Conservation (phyloP, 2,329 filamentous ascomycete species). For the Rosellinia necatrix region DNA sequence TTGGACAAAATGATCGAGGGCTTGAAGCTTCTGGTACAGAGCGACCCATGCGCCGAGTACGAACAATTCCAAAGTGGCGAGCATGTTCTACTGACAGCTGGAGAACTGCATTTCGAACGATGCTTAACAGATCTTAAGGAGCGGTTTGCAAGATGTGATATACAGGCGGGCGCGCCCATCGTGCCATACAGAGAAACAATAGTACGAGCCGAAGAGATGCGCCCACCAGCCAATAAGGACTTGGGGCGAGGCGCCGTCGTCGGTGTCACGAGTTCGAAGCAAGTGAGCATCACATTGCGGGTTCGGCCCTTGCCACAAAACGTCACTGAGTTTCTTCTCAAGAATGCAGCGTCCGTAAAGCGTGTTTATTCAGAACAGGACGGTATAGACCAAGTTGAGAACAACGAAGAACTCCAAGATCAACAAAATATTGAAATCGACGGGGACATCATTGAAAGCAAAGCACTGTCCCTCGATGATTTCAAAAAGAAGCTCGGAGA, state of each 20-base stretch:
- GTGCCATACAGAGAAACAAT: conserved; percentile 96
- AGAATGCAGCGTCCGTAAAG: conserved; percentile 80
- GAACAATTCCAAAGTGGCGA: conserved; percentile 92
- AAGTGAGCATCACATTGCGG: conserved; percentile 75
- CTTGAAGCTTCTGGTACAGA: conserved; percentile 84
- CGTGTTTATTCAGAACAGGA: conserved; percentile 74
- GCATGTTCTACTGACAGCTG: conserved; percentile 91
- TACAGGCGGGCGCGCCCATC: conserved; percentile 91
- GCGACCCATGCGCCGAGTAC: conserved; percentile 94
- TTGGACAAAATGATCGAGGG: conserved; percentile 94
- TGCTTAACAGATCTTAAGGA: conserved; percentile 93
- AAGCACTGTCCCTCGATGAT: conserved; percentile 71
- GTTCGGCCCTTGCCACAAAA: conserved; percentile 77
- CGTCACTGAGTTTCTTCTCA: conserved; percentile 84
- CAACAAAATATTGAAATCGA: conserved; percentile 54
- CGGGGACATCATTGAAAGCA: conserved; percentile 61
- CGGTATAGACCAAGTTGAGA: conserved; percentile 47
- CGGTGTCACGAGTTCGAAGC: conserved; percentile 79
- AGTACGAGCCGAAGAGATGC: conserved; percentile 87
- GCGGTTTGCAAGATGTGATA: conserved; percentile 90
- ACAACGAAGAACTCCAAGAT: conserved; percentile 42
- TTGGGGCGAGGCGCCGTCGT: conserved; percentile 82
- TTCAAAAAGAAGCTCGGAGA: conserved; percentile 74
- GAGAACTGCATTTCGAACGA: conserved; percentile 90
- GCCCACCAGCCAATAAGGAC: conserved; percentile 81